Evolutionary conservation across 257 asterid genomes (phyloP).

Genomic region (Gentiana straminea): DNA sequence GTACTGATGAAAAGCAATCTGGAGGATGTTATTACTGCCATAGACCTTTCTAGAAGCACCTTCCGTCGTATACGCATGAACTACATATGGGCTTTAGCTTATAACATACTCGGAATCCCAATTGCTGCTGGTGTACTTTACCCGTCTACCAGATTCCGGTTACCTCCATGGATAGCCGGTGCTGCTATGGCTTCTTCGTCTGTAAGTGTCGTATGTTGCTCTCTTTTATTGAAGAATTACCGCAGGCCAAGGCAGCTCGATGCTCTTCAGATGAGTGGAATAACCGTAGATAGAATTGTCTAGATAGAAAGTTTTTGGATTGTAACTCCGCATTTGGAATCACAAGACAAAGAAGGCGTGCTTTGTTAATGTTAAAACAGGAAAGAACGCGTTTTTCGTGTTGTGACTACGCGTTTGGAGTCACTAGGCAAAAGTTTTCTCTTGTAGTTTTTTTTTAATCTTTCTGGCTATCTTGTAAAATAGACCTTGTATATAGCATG

Average conservation of each 20-base stretch:
- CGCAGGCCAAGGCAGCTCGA: constrained; percentile 55
- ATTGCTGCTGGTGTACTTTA: constrained; percentile 73
- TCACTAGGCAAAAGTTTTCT: too few species aligned
- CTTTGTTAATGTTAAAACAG: too few species aligned
- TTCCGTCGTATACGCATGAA: constrained; percentile 57
- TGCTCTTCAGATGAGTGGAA: constrained; percentile 24
- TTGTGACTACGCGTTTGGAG: too few species aligned
- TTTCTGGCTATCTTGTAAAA: too few species aligned
- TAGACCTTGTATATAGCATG: too few species aligned
- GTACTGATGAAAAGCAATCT: constrained; percentile 79
- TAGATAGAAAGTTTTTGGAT: neutral
- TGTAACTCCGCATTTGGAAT: too few species aligned
- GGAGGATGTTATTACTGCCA: constrained; percentile 82
- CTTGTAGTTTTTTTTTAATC: too few species aligned
- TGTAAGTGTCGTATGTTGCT: constrained; percentile 81
- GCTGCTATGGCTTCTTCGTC: constrained; percentile 98
- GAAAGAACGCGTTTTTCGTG: too few species aligned
- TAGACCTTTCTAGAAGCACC: constrained; percentile 68
- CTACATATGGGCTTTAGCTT: constrained; percentile 73
- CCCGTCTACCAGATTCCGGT: constrained; percentile 56
- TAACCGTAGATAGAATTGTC: constrained; percentile 21
- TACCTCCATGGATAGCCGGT: constrained; percentile 94
- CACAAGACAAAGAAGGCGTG: too few species aligned
- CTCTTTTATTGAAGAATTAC: constrained; percentile 66
- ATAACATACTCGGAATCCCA: constrained; percentile 63